phyloP scores from a whole-genome alignment of 2,329 filamentous ascomycete species.

The Dryadomyces quercivorus region DNA sequence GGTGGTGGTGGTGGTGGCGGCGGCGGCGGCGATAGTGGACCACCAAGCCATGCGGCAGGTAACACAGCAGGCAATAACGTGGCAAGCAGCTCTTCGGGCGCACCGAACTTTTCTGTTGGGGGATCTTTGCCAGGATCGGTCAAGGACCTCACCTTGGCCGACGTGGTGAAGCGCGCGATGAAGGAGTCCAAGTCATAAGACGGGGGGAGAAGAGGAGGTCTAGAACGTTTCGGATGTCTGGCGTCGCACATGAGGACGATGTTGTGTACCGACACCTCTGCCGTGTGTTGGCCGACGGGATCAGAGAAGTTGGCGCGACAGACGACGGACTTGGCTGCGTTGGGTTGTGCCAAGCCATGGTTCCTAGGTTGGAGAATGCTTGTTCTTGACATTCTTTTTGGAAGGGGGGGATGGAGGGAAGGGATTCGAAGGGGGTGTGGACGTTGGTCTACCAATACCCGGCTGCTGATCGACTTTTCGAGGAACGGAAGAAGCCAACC shows the following conservation, averaged over 20 bases:
- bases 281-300: background rate
- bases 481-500: no score
- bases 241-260: background rate
- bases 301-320: background rate
- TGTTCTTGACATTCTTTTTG: background rate
- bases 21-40: no score
- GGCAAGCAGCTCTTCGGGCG: background rate
- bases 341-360: background rate
- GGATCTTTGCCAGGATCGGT: background rate
- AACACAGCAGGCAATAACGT: background rate
- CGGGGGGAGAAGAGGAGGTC: no score
- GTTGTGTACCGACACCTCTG: background rate
- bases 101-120: background rate
- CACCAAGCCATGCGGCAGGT: background rate
- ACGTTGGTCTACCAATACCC: no score
- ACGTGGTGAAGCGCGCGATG: constrained; percentile 2
- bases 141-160: background rate
- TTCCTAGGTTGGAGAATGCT: background rate
- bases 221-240: background rate
- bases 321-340: background rate
- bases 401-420: background rate
- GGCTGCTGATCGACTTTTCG: no score
- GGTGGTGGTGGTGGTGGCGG: background rate
- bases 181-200: background rate
- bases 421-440: background rate